Percentiles rank a stretch among this genome's conserved stretches.
These are phyloP conservation scores for Psilocybe cubensis DNA, from an alignment of 768 basidiomycete genomes.

Conservation along the genomic window DNA sequence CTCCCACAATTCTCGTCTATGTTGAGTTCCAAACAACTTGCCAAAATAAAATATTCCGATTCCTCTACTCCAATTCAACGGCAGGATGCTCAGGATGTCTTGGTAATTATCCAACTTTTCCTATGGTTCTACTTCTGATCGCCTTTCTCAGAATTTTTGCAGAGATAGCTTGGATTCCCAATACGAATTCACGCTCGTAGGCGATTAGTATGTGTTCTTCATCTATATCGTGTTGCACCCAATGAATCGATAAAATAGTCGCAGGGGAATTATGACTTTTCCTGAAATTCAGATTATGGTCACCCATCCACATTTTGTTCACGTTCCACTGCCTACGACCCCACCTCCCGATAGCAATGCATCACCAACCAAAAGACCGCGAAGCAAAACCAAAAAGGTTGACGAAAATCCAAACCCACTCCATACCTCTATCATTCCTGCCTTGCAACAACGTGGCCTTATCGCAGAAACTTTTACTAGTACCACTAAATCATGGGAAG, in stretches of 20 bases:
- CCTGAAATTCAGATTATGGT: constrained; percentile 46
- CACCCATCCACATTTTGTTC: constrained; percentile 47
- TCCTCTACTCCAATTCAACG: constrained; percentile 40
- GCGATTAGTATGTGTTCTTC: constrained; percentile 53
- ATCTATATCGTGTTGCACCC: not conserved
- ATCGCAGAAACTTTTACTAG: constrained; percentile 38
- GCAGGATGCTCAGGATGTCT: constrained; percentile 46
- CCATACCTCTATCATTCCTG: constrained; percentile 41
- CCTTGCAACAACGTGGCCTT: constrained; percentile 48
- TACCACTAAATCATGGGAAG: constrained; percentile 48
- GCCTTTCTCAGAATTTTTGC: constrained; percentile 47
- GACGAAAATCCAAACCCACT: constrained; percentile 16
- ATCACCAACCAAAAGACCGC: constrained; percentile 9
- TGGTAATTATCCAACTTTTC: constrained; percentile 35
- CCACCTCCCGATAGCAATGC: constrained; percentile 18
- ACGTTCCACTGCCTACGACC: constrained; percentile 40
- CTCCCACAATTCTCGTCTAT: constrained; percentile 39
- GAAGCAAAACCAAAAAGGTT: constrained; percentile 10
- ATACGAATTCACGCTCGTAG: constrained; percentile 54
- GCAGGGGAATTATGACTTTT: constrained; percentile 43
- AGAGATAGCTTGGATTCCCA: constrained; percentile 46
- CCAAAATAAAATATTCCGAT: constrained; percentile 42
- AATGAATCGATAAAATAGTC: constrained; percentile 34
- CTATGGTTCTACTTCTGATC: not conserved
- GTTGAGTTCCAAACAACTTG: constrained; percentile 40